A percentile compares a stretch with the other conserved stretches of the same genome.
These are phyloP conservation scores for Phytophthora colocasiae DNA, from an alignment of 352 stramenopile species.

Conservation along the genomic window DNA sequence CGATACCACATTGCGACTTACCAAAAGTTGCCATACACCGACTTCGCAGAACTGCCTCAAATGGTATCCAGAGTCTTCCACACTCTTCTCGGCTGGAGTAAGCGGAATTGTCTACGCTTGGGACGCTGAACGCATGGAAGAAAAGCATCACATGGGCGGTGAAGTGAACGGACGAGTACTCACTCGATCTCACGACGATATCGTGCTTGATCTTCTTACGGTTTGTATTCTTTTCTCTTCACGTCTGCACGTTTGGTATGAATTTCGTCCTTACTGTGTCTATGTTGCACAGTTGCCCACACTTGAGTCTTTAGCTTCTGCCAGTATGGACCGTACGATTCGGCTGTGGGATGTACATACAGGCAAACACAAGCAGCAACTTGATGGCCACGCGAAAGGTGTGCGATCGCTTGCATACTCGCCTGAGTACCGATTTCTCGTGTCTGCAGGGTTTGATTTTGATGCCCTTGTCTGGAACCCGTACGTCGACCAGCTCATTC, in stretches of 20 bases:
- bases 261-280: constrained; percentile 1
- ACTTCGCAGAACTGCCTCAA: constrained; percentile 84
- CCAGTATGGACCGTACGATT: constrained; percentile 91
- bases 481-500: constrained; percentile 90
- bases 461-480: constrained; percentile 91
- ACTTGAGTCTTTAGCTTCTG: constrained; percentile 83
- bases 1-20: constrained; percentile 69
- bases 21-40: constrained; percentile 84
- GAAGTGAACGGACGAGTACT: constrained; percentile 61
- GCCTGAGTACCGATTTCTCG: constrained; percentile 86
- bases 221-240: constrained; percentile 35
- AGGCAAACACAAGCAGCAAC: constrained; percentile 84
- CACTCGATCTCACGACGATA: constrained; percentile 86
- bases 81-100: constrained; percentile 83
- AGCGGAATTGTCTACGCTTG: constrained; percentile 88
- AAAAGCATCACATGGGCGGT: constrained; percentile 84
- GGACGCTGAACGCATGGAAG: constrained; percentile 86
- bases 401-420: constrained; percentile 84
- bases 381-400: constrained; percentile 87
- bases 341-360: constrained; percentile 90
- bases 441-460: constrained; percentile 90
- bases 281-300: constrained; percentile 56
- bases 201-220: constrained; percentile 85
- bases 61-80: constrained; percentile 75
- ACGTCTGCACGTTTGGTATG: neutral